phyloP scores from a whole-genome alignment of 805 yeast species.

The Candida chilensis region DNA sequence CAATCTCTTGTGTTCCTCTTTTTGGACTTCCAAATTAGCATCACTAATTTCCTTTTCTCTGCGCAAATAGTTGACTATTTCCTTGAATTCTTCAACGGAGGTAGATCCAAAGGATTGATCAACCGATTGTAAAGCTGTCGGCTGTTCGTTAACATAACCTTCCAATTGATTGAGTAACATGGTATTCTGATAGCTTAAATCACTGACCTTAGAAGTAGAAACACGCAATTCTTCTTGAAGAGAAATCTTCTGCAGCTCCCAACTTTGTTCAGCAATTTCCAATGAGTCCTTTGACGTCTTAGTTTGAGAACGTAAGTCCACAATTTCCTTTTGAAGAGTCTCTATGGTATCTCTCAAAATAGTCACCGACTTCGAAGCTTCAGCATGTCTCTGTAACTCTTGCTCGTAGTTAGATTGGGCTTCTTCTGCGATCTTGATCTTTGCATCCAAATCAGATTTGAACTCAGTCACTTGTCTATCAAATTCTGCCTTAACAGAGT shows the following conservation, averaged over 20 bases:
- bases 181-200: slow-evolving; percentile 58
- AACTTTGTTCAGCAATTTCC: slow-evolving; percentile 26
- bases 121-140: too few relatives aligned
- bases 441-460: slow-evolving; percentile 28
- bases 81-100: slow-evolving; percentile 25
- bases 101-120: too few relatives aligned
- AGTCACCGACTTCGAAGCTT: slow-evolving; percentile 25
- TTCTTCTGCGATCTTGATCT: slow-evolving; percentile 34
- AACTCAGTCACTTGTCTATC: slow-evolving; percentile 16
- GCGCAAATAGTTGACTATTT: slow-evolving; percentile 54
- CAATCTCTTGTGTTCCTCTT: slow-evolving; percentile 45
- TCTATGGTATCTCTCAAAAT: slow-evolving; percentile 9
- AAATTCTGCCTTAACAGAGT: slow-evolving; percentile 14
- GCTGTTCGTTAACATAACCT: too few relatives aligned
- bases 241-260: slow-evolving; percentile 31
- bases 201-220: slow-evolving; percentile 37
- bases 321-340: slow-evolving; percentile 12
- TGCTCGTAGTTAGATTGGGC: slow-evolving; percentile 46
- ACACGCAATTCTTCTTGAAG: slow-evolving; percentile 39
- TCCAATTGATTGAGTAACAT: slow-evolving; percentile 65
- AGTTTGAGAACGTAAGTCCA: slow-evolving; percentile 22
- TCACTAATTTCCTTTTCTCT: slow-evolving; percentile 69
- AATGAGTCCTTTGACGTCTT: slow-evolving; percentile 12
- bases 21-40: slow-evolving; percentile 41
- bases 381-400: slow-evolving; percentile 47